Base-by-base conservation (phyloP, 306 rosid genomes). In the Delonix regia region DNA sequence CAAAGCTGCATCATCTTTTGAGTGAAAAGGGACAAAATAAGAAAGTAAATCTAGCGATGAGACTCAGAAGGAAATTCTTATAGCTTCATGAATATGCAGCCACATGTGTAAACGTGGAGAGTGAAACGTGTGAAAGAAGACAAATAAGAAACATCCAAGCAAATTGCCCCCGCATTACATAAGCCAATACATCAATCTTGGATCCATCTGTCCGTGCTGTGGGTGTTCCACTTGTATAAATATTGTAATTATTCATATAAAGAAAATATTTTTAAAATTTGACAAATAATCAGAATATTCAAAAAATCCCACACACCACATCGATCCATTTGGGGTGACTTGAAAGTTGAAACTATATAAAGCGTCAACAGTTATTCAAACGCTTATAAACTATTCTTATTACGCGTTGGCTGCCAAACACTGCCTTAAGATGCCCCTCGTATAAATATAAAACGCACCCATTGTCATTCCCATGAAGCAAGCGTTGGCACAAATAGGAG, bases 391-490 rank as follows among this genome's bases (percentile, higher is more conserved):
- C 4, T 1, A 4, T 13, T 63, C 19, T 52, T 55, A 8, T 2
- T 7, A 63, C 12, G 27, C 69, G 74, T 64, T 34, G 71, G 48
- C 52, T 14, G 53, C 36, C 76, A 66, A 64, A 63, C 33, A n/a
- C 38, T 61, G 19, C 16, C 61, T 13, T 41, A 13, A 0, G 28
- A 36, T 5, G 15, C 34, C 2, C 5, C 19, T 8, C 42, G 4
- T 56, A 79, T 83, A 83, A 75, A 84, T 80, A 70, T 1, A 3
- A 61, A 6, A 34, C 70, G 24, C 3, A 0, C 41, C 25, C 18
- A 11, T 33, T 14, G 53, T 18, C 33, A 41, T 55, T 78, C 68
- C 68, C 44, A 5, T 8, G 0, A 68, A 74, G 3, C 28, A 5
- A 25, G 39, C n/a, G n/a, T n/a, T n/a, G n/a, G n/a, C n/a, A n/a